phyloP scores from a whole-genome alignment of 1,284 basidiomycete species.

The Bjerkandera adusta region DNA sequence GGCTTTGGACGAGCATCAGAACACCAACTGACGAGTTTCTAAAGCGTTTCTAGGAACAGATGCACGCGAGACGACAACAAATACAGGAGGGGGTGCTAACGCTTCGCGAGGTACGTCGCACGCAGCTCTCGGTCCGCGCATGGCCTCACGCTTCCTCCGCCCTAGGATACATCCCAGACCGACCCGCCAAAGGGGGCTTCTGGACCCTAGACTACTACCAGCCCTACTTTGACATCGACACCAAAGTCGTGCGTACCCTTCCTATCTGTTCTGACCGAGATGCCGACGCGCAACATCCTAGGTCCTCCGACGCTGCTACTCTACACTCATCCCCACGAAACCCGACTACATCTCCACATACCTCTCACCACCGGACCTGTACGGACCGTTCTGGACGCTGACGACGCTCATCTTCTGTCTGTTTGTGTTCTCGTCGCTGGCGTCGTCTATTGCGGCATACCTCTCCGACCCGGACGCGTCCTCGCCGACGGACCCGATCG shows the following conservation, averaged over 20 bases:
- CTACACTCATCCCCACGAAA: conserved; percentile 65
- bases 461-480: conserved; percentile 54
- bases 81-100: conserved; percentile 14
- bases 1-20: not conserved
- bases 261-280: not conserved
- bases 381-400: conserved; percentile 94
- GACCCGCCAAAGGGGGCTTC: conserved; percentile 42
- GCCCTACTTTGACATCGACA: conserved; percentile 80
- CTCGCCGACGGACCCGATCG: conserved; percentile 38
- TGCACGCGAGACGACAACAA: conserved; percentile 18
- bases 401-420: conserved; percentile 90
- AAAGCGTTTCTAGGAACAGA: conserved; percentile 30
- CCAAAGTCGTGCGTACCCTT: conserved; percentile 48
- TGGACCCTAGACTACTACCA: conserved; percentile 82
- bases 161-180: conserved; percentile 40
- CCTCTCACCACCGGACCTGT: conserved; percentile 71
- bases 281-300: conserved; percentile 23
- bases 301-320: conserved; percentile 71
- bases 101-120: conserved; percentile 23
- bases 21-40: not conserved
- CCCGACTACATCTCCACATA: conserved; percentile 55
- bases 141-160: not conserved
- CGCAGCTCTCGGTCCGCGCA: not conserved
- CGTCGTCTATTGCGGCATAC: conserved; percentile 79
- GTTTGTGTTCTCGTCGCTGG: conserved; percentile 89